Percentiles rank a stretch among this genome's conserved stretches.
phyloP scores from a whole-genome alignment of 2,329 filamentous ascomycete species.

The Penicillium psychrosexuale region DNA sequence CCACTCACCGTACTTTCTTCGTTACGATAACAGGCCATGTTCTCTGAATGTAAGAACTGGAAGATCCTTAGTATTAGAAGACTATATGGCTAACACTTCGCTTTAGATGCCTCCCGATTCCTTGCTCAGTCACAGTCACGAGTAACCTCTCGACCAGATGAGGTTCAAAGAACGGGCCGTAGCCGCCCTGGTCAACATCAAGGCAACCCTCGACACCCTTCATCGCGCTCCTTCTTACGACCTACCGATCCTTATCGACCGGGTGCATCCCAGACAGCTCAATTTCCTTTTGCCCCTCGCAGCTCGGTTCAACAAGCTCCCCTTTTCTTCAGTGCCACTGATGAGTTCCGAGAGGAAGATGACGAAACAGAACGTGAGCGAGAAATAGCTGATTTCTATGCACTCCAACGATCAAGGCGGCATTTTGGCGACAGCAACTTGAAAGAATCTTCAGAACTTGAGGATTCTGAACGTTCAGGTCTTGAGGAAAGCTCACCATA shows the following conservation, averaged over 20 bases:
- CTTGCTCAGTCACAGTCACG: slow-evolving; percentile 94
- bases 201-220: slow-evolving; percentile 46
- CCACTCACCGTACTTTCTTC: slow-evolving; percentile 6
- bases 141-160: slow-evolving; percentile 68
- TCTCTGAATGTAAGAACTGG: slow-evolving; percentile 76
- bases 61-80: slow-evolving; percentile 4
- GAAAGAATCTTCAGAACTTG: slow-evolving; percentile 80
- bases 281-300: slow-evolving; percentile 76
- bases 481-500: slow-evolving; percentile 46
- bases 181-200: slow-evolving; percentile 49
- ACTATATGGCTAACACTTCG: slow-evolving; percentile 16
- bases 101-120: slow-evolving; percentile 88
- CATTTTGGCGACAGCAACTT: slow-evolving; percentile 82
- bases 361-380: slow-evolving; percentile 87
- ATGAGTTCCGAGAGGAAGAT: slow-evolving; percentile 89
- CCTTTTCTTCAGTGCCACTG: slow-evolving; percentile 87
- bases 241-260: slow-evolving; percentile 77
- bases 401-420: slow-evolving; percentile 81
- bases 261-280: slow-evolving; percentile 65
- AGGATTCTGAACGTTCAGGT: slow-evolving; percentile 61
- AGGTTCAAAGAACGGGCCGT: slow-evolving; percentile 46
- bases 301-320: slow-evolving; percentile 76
- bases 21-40: slow-evolving; percentile 54
- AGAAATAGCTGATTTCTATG: slow-evolving; percentile 91
- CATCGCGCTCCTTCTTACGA: slow-evolving; percentile 50